Evolutionary conservation across 164 flowering plant genomes (phyloP).

Genomic region (Piper longum): DNA sequence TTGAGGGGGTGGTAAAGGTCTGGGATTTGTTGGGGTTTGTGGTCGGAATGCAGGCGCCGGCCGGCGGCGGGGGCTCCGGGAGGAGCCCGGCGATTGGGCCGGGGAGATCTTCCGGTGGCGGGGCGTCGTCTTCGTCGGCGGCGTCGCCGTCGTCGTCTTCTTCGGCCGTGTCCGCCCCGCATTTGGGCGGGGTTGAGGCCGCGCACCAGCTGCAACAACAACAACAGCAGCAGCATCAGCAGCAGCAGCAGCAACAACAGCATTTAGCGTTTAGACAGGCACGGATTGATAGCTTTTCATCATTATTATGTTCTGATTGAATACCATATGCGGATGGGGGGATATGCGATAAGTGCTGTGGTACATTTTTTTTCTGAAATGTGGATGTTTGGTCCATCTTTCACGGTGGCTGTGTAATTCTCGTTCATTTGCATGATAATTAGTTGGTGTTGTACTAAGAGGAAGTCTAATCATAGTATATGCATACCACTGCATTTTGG

Average conservation of each 20-base stretch:
- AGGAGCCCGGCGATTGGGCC: slow-evolving; percentile 41
- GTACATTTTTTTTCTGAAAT: too few relatives aligned
- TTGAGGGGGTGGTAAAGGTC: too few relatives aligned
- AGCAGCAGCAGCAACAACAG: slow-evolving; percentile 7
- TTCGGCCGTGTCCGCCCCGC: slow-evolving; percentile 62
- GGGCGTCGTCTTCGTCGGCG: slow-evolving; percentile 49
- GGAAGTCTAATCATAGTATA: too few relatives aligned
- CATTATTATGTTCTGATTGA: neutral
- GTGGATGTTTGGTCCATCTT: too few relatives aligned
- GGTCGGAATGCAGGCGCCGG: slow-evolving; percentile 43
- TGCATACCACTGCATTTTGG: too few relatives aligned
- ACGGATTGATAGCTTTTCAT: neutral
- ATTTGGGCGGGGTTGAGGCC: slow-evolving; percentile 49
- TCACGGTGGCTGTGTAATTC: too few relatives aligned
- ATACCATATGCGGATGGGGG: neutral
- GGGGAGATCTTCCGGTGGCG: slow-evolving; percentile 17
- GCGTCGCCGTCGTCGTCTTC: slow-evolving; percentile 76
- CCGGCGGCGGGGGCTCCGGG: slow-evolving; percentile 37
- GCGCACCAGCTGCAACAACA: slow-evolving; percentile 47
- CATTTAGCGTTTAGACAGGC: slow-evolving; percentile 20
- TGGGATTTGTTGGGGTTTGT: too few relatives aligned
- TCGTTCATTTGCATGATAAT: too few relatives aligned
- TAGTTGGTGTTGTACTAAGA: too few relatives aligned
- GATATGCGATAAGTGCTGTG: neutral
- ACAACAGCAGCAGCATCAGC: slow-evolving; percentile 23